Evolutionary conservation across 2,329 filamentous ascomycete species (phyloP).

Genomic region (Cladobotryum mycophilum): DNA sequence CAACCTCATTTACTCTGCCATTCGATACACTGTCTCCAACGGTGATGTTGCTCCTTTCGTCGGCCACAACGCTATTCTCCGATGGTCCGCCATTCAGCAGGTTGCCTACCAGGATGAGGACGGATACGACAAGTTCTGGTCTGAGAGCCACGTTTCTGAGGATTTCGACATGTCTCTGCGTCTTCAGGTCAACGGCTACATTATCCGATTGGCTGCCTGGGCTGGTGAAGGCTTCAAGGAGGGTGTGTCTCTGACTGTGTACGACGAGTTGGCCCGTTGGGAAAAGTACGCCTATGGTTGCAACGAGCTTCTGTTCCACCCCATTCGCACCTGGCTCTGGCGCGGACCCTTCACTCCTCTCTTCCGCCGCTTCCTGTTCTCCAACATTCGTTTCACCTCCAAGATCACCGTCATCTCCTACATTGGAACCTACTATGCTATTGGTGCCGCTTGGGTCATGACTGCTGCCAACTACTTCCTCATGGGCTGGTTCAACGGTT

Average conservation of each 20-base stretch:
- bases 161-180: conserved; percentile 79
- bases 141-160: conserved; percentile 71
- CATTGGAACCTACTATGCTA: conserved; percentile 75
- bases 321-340: conserved; percentile 64
- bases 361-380: conserved; percentile 67
- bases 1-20: conserved; percentile 69
- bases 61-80: conserved; percentile 71
- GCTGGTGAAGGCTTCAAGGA: conserved; percentile 74
- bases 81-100: conserved; percentile 70
- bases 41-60: conserved; percentile 74
- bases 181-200: conserved; percentile 65
- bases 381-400: conserved; percentile 66
- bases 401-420: conserved; percentile 73
- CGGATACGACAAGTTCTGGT: conserved; percentile 75
- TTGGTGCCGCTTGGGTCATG: conserved; percentile 69
- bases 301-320: conserved; percentile 76
- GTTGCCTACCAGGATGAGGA: conserved; percentile 64
- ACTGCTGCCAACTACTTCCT: conserved; percentile 70
- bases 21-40: conserved; percentile 70
- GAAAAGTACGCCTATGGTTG: conserved; percentile 84
- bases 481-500: conserved; percentile 69
- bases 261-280: conserved; percentile 79
- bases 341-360: conserved; percentile 73
- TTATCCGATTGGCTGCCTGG: conserved; percentile 67
- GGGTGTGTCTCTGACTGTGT: conserved; percentile 76